Evolutionary conservation across 768 basidiomycete species (phyloP).

Genomic region (Mycena galopus): DNA sequence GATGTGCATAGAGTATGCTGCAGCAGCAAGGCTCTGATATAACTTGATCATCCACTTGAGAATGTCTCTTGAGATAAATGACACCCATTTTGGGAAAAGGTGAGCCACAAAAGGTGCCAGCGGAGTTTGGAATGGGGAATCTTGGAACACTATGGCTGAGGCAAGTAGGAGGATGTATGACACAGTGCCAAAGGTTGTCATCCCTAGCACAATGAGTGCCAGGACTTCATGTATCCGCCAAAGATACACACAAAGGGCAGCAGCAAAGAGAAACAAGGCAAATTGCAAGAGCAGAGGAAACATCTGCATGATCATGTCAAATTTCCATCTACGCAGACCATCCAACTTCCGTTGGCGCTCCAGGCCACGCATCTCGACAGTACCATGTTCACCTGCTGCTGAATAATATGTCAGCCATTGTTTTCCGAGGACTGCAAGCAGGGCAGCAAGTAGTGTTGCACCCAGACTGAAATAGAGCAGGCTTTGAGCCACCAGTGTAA

Average conservation of each 20-base stretch:
- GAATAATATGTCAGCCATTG: conserved; percentile 9
- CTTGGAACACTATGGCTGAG: neutral
- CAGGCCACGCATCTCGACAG: neutral
- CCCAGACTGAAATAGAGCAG: neutral
- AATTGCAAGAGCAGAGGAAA: neutral
- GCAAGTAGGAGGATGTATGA: neutral
- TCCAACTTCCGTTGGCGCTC: conserved; percentile 2
- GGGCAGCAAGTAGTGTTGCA: neutral
- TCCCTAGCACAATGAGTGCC: neutral
- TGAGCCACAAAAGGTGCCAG: neutral
- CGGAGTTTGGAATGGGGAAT: neutral
- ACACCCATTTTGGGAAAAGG: neutral
- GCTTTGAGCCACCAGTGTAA: neutral
- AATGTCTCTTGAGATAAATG: too few relatives aligned
- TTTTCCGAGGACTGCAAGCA: too few relatives aligned
- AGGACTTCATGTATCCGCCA: neutral
- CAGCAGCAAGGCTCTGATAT: neutral
- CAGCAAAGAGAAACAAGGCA: neutral
- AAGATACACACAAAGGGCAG: neutral
- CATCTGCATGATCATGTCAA: neutral
- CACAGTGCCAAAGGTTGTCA: neutral
- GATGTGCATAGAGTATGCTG: neutral
- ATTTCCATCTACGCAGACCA: conserved; percentile 1
- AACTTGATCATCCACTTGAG: neutral
- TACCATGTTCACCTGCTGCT: neutral